Evolutionary conservation across 306 rosid genomes (phyloP), one percentile per base, ranked within the genome.

Genomic region (Fragaria ananassa): DNA sequence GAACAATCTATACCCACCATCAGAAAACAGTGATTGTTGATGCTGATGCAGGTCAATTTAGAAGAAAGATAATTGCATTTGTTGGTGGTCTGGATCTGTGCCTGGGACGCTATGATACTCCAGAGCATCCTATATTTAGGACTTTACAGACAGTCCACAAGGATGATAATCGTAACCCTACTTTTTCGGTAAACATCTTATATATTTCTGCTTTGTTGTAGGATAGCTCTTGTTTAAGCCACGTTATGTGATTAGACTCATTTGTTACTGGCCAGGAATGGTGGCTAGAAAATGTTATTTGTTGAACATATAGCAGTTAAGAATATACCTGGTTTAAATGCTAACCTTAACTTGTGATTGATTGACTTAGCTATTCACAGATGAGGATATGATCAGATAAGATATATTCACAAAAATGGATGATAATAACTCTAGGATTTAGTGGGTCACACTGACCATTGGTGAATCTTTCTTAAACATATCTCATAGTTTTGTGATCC

Each of bases 11-110:
- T 81, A 90, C 96, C 29, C 97, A 91, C 81, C 98, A 91, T 84
- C 97, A 94, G 89, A 94, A 94, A 86, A 91, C 97, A 53, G 96
- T 94, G 42, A 87, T 91, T 76, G 95, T 94, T 58, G 98, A 91
- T 87, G 91, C 91, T 60, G 97, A 94, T 83, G 95, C 91, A 19
- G 97, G 91, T 12, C 82, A 91, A 10, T 7, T 82, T 69, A 86
- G 68, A 83, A 83, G 98, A 86, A 89, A 94, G 85, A 89, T 94
- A 77, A 27, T 67, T 68, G 94, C 97, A 69, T 94, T 91, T 81
- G 89, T 94, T 42, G 98, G 98, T 80, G 98, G 98, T 54, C 96
- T 94, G 83, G 98, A 94, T 82, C 80, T 94, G 64, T 89, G 97
- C 80, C 65, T 63, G 35, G 98, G 98, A 7, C 88, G 97, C 77